A percentile compares a stretch with the other conserved stretches of the same genome.
Evolutionary conservation across 2,329 filamentous ascomycete genomes (phyloP).

Genomic region (Fusarium sublunatum): DNA sequence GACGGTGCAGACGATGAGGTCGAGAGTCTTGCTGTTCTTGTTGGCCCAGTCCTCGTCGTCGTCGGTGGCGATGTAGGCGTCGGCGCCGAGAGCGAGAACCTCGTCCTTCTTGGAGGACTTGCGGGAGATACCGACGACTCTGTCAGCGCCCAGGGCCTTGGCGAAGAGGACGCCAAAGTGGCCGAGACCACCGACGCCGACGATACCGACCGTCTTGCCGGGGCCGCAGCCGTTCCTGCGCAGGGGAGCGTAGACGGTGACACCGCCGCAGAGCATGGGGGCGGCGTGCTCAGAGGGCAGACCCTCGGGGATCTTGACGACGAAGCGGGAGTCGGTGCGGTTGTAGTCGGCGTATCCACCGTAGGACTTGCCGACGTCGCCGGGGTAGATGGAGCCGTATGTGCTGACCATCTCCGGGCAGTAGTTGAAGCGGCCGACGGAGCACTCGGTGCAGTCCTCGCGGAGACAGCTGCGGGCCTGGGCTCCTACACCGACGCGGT

Average conservation of each 20-base stretch:
- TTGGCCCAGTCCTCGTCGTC: slow-evolving; percentile 65
- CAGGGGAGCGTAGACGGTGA: slow-evolving; percentile 73
- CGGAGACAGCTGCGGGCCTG: slow-evolving; percentile 66
- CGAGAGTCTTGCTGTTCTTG: slow-evolving; percentile 61
- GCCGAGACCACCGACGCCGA: slow-evolving; percentile 74
- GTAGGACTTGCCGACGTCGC: slow-evolving; percentile 53
- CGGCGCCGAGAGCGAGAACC: slow-evolving; percentile 66
- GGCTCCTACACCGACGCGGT: slow-evolving; percentile 72
- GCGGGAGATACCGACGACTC: slow-evolving; percentile 68
- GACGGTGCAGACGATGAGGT: slow-evolving; percentile 70
- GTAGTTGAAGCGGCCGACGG: slow-evolving; percentile 55
- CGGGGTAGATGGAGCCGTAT: slow-evolving; percentile 63
- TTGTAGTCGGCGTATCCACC: slow-evolving; percentile 61
- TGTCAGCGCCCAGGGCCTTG: slow-evolving; percentile 71
- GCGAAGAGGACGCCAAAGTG: slow-evolving; percentile 76
- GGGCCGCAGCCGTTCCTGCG: slow-evolving; percentile 71
- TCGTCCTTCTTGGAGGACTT: slow-evolving; percentile 63
- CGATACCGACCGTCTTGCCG: slow-evolving; percentile 73
- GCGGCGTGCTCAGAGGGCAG: slow-evolving; percentile 57
- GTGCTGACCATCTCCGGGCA: slow-evolving; percentile 59
- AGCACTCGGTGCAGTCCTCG: slow-evolving; percentile 56
- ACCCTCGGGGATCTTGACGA: slow-evolving; percentile 58
- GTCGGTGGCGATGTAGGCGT: slow-evolving; percentile 56
- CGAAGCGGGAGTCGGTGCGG: slow-evolving; percentile 56
- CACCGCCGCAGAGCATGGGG: slow-evolving; percentile 76